phyloP scores from a whole-genome alignment of 2,329 filamentous ascomycete species.

The Fusarium tjaetaba region DNA sequence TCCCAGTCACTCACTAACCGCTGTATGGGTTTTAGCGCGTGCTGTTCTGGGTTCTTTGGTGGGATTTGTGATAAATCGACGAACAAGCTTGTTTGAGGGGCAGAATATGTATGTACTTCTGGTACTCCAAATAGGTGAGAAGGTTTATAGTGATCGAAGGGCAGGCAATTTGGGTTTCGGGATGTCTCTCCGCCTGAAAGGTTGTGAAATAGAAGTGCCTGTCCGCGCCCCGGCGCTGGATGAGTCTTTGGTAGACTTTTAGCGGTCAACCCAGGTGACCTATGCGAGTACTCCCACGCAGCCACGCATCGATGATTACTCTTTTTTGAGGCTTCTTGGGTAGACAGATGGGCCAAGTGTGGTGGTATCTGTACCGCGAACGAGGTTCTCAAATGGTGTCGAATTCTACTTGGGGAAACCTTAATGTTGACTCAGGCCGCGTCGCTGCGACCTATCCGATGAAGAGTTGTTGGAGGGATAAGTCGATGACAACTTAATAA shows the following conservation, averaged over 20 bases:
- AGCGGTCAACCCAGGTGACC: constrained; percentile 1
- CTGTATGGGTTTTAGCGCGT: neutral
- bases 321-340: neutral
- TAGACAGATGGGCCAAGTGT: neutral
- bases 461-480: neutral
- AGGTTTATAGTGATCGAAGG: neutral
- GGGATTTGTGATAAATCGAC: neutral
- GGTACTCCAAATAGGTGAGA: neutral
- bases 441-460: neutral
- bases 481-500: neutral
- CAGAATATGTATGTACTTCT: neutral
- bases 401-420: neutral
- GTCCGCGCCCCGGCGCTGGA: neutral
- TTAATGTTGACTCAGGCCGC: constrained; percentile 1
- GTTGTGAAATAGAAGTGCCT: neutral
- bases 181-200: neutral
- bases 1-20: constrained; percentile 17
- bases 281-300: constrained; percentile 5
- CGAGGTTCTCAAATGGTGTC: neutral
- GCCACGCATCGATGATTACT: constrained; percentile 12
- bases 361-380: neutral
- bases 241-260: neutral
- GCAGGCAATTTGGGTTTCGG: neutral
- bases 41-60: neutral
- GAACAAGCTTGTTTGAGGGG: neutral